A percentile compares a stretch with the other conserved stretches of the same genome.
phyloP scores from a whole-genome alignment of 164 flowering plant species.

The Malania oleifera region DNA sequence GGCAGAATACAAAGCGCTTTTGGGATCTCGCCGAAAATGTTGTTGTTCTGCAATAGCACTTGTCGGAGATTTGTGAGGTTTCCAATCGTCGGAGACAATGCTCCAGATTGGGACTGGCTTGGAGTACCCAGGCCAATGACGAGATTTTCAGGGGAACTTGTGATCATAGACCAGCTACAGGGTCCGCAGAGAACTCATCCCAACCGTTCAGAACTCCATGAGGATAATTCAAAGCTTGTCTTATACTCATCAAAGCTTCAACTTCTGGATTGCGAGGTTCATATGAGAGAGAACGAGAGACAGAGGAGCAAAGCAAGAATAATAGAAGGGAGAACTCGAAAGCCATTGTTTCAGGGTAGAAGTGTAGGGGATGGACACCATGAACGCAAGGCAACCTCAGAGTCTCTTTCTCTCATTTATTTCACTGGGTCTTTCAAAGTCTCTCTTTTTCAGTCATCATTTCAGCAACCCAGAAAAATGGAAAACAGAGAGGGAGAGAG shows the following conservation, averaged over 20 bases:
- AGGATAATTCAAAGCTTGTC: slow-evolving; percentile 53
- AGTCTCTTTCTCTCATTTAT: not conserved
- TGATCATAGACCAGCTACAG: slow-evolving; percentile 95
- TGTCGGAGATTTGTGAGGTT: slow-evolving; percentile 84
- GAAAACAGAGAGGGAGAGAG: not conserved
- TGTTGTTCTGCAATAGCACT: slow-evolving; percentile 91
- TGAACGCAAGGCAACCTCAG: not conserved
- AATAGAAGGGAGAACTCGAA: slow-evolving; percentile 7
- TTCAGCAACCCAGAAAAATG: not conserved
- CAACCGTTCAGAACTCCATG: slow-evolving; percentile 79
- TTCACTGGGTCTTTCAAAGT: slow-evolving; percentile 9
- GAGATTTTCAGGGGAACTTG: slow-evolving; percentile 78
- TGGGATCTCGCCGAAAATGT: slow-evolving; percentile 79
- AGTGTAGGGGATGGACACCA: not conserved
- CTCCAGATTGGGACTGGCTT: slow-evolving; percentile 81
- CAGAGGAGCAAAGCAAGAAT: slow-evolving; percentile 21
- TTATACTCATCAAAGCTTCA: slow-evolving; percentile 68
- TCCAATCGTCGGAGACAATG: slow-evolving; percentile 56
- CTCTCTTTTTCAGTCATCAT: slow-evolving; percentile 7
- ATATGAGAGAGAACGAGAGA: slow-evolving; percentile 32
- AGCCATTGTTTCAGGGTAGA: slow-evolving; percentile 25
- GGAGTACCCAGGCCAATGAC: slow-evolving; percentile 87
- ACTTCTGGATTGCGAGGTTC: slow-evolving; percentile 85
- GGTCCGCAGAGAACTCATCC: slow-evolving; percentile 95
- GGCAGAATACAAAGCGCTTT: slow-evolving; percentile 59